Percentiles rank a stretch among this genome's conserved stretches.
Evolutionary conservation across 169 alveolate genomes (phyloP).

Genomic region (Ichthyophthirius multifiliis): DNA sequence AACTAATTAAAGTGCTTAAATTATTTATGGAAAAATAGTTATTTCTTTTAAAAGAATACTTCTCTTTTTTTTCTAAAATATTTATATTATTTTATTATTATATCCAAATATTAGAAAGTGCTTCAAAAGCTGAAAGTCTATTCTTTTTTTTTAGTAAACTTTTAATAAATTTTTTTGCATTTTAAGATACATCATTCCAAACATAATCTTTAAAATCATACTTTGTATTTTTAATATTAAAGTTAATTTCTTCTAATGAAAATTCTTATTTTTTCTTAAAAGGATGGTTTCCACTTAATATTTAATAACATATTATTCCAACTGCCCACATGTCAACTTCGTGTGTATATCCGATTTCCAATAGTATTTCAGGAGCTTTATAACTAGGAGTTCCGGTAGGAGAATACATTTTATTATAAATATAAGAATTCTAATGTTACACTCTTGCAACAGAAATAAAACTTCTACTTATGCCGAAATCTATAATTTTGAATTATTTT

Average conservation of each 20-base stretch:
- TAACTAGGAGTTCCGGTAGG: constrained; percentile 48
- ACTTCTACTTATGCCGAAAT: constrained; percentile 45
- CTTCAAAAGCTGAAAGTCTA: constrained; percentile 25
- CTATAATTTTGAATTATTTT: constrained; percentile 38
- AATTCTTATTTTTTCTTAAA: constrained; percentile 54
- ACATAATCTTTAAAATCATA: background rate
- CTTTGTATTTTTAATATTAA: background rate
- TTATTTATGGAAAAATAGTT: no score
- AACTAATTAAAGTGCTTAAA: no score
- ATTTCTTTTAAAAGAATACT: no score
- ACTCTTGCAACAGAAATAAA: background rate
- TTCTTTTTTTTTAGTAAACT: background rate
- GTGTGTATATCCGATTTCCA: constrained; percentile 52
- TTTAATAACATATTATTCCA: constrained; percentile 55
- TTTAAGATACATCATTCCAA: constrained; percentile 2
- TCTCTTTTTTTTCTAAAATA: no score
- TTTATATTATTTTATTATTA: background rate
- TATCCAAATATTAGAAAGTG: constrained; percentile 11
- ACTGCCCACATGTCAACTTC: constrained; percentile 62
- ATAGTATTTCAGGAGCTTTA: constrained; percentile 54
- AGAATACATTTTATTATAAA: constrained; percentile 25
- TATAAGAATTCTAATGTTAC: background rate
- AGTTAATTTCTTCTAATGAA: background rate
- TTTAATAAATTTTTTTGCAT: background rate
- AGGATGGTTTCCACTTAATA: constrained; percentile 51